Percentiles rank a stretch among this genome's conserved stretches.
These are phyloP conservation scores for Colletotrichum gloeosporioides DNA, from an alignment of 2,329 filamentous ascomycete species.

Conservation along the genomic window DNA sequence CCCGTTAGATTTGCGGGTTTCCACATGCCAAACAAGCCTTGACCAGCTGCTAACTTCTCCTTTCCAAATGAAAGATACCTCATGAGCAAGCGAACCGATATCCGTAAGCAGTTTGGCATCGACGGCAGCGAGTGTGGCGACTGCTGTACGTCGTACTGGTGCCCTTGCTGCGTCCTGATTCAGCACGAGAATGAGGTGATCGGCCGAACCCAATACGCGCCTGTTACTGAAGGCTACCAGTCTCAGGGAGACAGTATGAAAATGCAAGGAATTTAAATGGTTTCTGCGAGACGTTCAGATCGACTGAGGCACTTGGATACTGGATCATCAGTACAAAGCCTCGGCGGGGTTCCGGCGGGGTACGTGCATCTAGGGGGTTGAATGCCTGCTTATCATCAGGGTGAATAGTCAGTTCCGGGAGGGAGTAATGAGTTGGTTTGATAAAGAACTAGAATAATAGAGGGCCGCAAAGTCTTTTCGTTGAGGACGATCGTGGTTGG, in stretches of 20 bases:
- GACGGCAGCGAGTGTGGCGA: background rate
- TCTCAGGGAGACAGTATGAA: background rate
- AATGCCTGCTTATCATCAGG: too few species aligned
- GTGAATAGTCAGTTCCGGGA: background rate
- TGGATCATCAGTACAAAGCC: background rate
- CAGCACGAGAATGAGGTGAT: background rate
- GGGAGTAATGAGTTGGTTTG: too few species aligned
- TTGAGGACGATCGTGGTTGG: background rate
- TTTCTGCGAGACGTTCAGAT: background rate
- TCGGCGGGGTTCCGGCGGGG: background rate
- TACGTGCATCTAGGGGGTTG: too few species aligned
- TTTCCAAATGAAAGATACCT: background rate
- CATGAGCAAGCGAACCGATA: background rate
- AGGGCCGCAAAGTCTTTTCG: background rate
- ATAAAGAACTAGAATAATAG: background rate
- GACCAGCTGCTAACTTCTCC: background rate
- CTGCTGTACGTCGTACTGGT: background rate
- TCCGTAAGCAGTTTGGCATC: background rate
- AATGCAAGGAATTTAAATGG: background rate
- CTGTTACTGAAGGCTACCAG: background rate
- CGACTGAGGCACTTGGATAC: too few species aligned
- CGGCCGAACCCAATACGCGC: background rate
- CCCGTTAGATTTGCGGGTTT: background rate
- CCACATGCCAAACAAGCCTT: background rate
- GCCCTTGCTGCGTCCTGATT: background rate